These are phyloP conservation scores for Colletotrichum plurivorum DNA, from an alignment of 2,329 filamentous ascomycete genomes.

Conservation along the genomic window DNA sequence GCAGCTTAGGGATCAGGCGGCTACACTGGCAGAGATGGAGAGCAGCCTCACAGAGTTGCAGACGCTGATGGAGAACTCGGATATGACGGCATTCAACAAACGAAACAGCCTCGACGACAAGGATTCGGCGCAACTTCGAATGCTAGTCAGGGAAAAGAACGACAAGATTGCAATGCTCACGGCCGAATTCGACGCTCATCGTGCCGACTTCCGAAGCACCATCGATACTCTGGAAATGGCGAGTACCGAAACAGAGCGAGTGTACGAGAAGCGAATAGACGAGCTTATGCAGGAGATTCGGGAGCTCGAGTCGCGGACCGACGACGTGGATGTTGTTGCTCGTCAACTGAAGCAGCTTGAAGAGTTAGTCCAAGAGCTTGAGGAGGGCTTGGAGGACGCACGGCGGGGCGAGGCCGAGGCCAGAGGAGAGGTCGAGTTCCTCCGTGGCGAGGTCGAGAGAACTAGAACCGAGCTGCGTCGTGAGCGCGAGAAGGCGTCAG, in stretches of 20 bases:
- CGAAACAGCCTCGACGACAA: slow-evolving; percentile 73
- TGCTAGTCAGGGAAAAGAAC: slow-evolving; percentile 93
- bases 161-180: slow-evolving; percentile 96
- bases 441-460: slow-evolving; percentile 93
- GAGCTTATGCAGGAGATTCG: slow-evolving; percentile 87
- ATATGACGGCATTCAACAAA: slow-evolving; percentile 57
- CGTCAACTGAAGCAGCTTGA: slow-evolving; percentile 94
- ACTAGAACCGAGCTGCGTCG: slow-evolving; percentile 89
- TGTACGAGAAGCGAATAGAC: slow-evolving; percentile 94
- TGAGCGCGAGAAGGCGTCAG: slow-evolving; percentile 86
- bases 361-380: slow-evolving; percentile 94
- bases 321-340: slow-evolving; percentile 93
- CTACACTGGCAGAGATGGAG: slow-evolving; percentile 91
- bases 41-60: slow-evolving; percentile 84
- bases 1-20: slow-evolving; percentile 90
- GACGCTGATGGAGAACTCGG: slow-evolving; percentile 74
- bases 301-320: slow-evolving; percentile 84
- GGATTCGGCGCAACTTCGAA: slow-evolving; percentile 82
- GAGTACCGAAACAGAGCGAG: slow-evolving; percentile 93
- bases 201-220: slow-evolving; percentile 95
- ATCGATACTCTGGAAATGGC: slow-evolving; percentile 97
- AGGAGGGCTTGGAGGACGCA: slow-evolving; percentile 96
- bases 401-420: slow-evolving; percentile 95
- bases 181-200: slow-evolving; percentile 92
- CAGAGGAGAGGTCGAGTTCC: slow-evolving; percentile 93